Evolutionary conservation across 2,329 filamentous ascomycete species (phyloP), one percentile per base, ranked within the genome.

Genomic region (Botrytis galanthina): DNA sequence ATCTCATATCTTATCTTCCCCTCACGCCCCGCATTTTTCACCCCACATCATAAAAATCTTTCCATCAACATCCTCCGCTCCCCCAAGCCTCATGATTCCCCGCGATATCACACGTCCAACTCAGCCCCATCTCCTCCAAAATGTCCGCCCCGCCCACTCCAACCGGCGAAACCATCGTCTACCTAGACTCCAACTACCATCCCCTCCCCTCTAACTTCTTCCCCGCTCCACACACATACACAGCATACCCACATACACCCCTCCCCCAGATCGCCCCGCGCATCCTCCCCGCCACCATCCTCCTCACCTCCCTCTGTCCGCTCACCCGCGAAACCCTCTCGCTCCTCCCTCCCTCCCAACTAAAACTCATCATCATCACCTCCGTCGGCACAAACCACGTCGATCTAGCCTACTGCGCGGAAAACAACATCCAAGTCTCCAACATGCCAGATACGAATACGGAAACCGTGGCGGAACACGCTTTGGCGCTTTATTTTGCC

Each of bases 311-410:
- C 3, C 66, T 69, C 48, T 54, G 46, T 0, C 46, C 66, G 1
- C 66, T 69, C 26, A 69, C 66, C 7, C 20, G 46, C 1, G 16
- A 57, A 32, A 57, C 35, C 1, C 32, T 69, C 35, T 54, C 46
- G 5, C 26, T n/a, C 2, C n/a, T 54, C 37, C 66, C 48, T 9
- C 29, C n/a, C 2, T 8, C 26, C 32, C 66, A 59, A 32, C 48
- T 69, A 22, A 69, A 69, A 69, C 66, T 69, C 48, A 59, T 69
- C 16, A 69, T 69, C 46, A 69, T 69, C 66, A 54, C 48, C 20
- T 54, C 48, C 29, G 64, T 68, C n/a, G 48, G 66, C 1, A 69
- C 66, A 16, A 69, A 69, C 66, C 66, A 69, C 35, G 66, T 69
- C 9, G 66, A 69, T 32, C 48, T 69, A 1, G 18, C 22, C 35